A percentile compares a stretch with the other conserved stretches of the same genome.
Conservation (phyloP, 192 early-diverging fungal genomes). For the Coemansia sp. region DNA sequence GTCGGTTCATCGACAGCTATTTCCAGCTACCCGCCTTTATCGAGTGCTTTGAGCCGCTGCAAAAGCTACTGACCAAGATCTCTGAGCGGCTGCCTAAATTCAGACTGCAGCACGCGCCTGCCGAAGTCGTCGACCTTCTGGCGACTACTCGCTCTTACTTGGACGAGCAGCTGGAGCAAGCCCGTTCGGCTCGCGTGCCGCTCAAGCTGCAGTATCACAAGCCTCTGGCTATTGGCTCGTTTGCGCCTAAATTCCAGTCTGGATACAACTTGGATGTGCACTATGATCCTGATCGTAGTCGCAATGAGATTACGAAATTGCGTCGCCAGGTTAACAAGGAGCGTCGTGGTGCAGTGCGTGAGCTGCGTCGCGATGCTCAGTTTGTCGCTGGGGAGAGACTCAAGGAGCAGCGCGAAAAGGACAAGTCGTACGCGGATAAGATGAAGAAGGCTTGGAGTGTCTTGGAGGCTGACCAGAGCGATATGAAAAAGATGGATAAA, state of each 20-base stretch:
- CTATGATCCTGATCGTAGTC: slow-evolving; percentile 80
- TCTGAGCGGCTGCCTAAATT: slow-evolving; percentile 26
- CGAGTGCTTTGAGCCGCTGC: slow-evolving; percentile 61
- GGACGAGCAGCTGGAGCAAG: slow-evolving; percentile 58
- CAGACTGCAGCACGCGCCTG: slow-evolving; percentile 35
- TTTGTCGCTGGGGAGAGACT: slow-evolving; percentile 81
- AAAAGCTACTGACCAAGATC: slow-evolving; percentile 23
- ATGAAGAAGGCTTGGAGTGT: slow-evolving; percentile 89
- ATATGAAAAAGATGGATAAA: slow-evolving; percentile 69
- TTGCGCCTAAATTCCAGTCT: slow-evolving; percentile 90
- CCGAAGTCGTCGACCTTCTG: slow-evolving; percentile 6
- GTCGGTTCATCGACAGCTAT: slow-evolving; percentile 53
- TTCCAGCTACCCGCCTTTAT: slow-evolving; percentile 65
- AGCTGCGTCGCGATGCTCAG: slow-evolving; percentile 91
- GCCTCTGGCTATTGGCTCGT: slow-evolving; percentile 84
- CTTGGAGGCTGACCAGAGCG: slow-evolving; percentile 82
- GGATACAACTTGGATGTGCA: slow-evolving; percentile 85
- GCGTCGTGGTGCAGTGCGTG: slow-evolving; percentile 91
- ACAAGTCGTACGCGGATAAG: slow-evolving; percentile 81
- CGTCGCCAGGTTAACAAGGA: slow-evolving; percentile 88
- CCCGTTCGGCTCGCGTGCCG: slow-evolving; percentile 62
- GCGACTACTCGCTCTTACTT: slow-evolving; percentile 44
- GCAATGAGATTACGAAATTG: slow-evolving; percentile 76
- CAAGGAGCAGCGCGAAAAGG: slow-evolving; percentile 73
- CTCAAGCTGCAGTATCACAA: slow-evolving; percentile 83